Conservation (phyloP, 805 yeast species). For the Lachancea sp. region DNA sequence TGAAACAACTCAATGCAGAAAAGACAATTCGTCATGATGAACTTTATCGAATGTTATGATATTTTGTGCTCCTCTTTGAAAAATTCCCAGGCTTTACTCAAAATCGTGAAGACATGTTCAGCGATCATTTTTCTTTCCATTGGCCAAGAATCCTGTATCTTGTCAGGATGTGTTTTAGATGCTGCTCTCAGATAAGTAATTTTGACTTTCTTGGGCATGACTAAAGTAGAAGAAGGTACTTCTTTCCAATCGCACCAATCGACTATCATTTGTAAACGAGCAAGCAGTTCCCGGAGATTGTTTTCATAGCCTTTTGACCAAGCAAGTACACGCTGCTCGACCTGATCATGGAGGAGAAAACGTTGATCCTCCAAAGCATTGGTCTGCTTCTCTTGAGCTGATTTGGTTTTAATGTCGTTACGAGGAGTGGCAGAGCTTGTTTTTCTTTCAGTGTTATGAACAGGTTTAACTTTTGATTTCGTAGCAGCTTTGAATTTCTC, state of each 20-base stretch:
- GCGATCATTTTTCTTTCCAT: slow-evolving; percentile 77
- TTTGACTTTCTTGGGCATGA: slow-evolving; percentile 85
- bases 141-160: slow-evolving; percentile 48
- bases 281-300: slow-evolving; percentile 70
- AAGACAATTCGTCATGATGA: no score
- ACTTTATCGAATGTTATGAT: background rate
- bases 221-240: slow-evolving; percentile 66
- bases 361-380: slow-evolving; percentile 50
- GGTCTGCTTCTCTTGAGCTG: slow-evolving; percentile 41
- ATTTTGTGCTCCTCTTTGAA: slow-evolving; percentile 54
- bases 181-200: slow-evolving; percentile 83
- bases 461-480: background rate
- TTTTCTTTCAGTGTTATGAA: no score
- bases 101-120: slow-evolving; percentile 72
- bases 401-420: slow-evolving; percentile 27
- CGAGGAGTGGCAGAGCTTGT: no score
- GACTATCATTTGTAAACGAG: slow-evolving; percentile 60
- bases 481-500: slow-evolving; percentile 21
- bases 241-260: slow-evolving; percentile 68
- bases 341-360: slow-evolving; percentile 55
- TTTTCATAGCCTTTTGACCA: slow-evolving; percentile 79
- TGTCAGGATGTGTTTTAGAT: slow-evolving; percentile 85
- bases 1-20: no score
- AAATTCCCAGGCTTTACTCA: slow-evolving; percentile 86
- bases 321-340: slow-evolving; percentile 43